Percentiles rank a stretch among this genome's conserved stretches.
These are phyloP conservation scores for Canariomyces notabilis DNA, from an alignment of 2,329 filamentous ascomycete species.

Conservation along the genomic window DNA sequence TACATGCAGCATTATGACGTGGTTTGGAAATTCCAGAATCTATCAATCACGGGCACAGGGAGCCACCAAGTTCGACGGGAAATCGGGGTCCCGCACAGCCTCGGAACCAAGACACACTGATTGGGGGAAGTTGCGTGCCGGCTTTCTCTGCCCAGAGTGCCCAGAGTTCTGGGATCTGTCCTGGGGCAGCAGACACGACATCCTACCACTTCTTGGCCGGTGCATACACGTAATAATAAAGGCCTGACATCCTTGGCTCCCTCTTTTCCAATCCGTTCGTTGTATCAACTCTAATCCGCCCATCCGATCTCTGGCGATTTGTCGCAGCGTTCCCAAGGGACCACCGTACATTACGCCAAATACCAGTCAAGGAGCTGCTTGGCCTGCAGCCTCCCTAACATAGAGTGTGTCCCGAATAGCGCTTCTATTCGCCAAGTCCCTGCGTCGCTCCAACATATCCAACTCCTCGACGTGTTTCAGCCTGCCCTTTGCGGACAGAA, in stretches of 20 bases:
- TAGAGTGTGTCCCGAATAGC: slow-evolving; percentile 6
- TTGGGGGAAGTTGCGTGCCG: no score
- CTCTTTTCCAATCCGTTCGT: slow-evolving; percentile 13
- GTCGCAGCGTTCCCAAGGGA: no score
- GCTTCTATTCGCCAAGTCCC: slow-evolving; percentile 20
- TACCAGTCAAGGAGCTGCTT: slow-evolving; percentile 4
- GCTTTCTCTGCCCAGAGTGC: no score
- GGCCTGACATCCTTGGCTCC: slow-evolving; percentile 7
- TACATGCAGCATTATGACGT: no score
- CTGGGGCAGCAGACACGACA: slow-evolving; percentile 5
- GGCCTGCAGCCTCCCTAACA: slow-evolving; percentile 6
- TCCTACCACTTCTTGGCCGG: slow-evolving; percentile 1
- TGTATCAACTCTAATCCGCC: not conserved
- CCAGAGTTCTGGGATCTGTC: slow-evolving; percentile 11
- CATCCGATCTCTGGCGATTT: not conserved
- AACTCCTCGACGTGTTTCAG: slow-evolving; percentile 28
- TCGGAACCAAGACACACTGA: slow-evolving; percentile 6
- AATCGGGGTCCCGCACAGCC: slow-evolving; percentile 14
- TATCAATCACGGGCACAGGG: no score
- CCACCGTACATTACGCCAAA: not conserved
- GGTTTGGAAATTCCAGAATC: no score
- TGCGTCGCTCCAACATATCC: slow-evolving; percentile 25
- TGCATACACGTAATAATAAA: not conserved
- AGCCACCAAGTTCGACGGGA: not conserved
- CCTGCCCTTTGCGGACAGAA: slow-evolving; percentile 19